These are phyloP conservation scores for Nemania diffusa DNA, from an alignment of 2,329 filamentous ascomycete species.

Conservation along the genomic window DNA sequence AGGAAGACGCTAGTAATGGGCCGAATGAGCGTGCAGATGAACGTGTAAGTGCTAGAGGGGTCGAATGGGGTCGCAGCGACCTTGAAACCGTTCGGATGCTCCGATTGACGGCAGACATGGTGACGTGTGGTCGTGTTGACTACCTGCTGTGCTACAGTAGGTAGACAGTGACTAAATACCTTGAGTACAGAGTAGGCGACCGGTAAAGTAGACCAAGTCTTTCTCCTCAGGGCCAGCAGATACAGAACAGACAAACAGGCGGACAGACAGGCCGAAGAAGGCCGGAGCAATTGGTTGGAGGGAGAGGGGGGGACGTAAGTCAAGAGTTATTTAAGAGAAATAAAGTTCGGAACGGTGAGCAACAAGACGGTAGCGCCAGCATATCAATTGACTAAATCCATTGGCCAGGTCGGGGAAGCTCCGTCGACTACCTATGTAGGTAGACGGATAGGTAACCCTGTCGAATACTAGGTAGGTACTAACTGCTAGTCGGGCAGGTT, in stretches of 20 bases:
- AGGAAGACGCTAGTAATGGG: conserved; percentile 51
- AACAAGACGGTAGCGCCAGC: background rate
- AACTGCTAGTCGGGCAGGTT: too few relatives aligned
- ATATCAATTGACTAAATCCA: conserved; percentile 27
- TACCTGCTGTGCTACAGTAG: too few relatives aligned
- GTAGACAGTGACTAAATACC: background rate
- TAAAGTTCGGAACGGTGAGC: background rate
- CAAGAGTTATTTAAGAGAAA: background rate
- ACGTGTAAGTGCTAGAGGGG: conserved; percentile 38
- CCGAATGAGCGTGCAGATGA: conserved; percentile 50
- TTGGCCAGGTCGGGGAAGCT: conserved; percentile 29
- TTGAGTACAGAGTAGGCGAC: background rate
- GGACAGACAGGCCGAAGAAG: background rate
- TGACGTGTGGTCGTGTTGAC: conserved; percentile 24
- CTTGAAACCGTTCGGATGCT: conserved; percentile 65
- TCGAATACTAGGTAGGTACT: too few relatives aligned
- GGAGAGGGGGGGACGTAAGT: background rate
- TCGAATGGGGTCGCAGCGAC: conserved; percentile 61
- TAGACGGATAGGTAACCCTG: too few relatives aligned
- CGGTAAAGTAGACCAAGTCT: background rate
- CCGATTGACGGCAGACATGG: conserved; percentile 66
- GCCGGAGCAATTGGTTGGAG: background rate
- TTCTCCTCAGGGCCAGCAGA: conserved; percentile 2
- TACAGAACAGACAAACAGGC: background rate
- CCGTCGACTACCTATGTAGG: conserved; percentile 7